These are phyloP conservation scores for Clathrus columnatus DNA, from an alignment of 768 basidiomycete species.

Conservation along the genomic window DNA sequence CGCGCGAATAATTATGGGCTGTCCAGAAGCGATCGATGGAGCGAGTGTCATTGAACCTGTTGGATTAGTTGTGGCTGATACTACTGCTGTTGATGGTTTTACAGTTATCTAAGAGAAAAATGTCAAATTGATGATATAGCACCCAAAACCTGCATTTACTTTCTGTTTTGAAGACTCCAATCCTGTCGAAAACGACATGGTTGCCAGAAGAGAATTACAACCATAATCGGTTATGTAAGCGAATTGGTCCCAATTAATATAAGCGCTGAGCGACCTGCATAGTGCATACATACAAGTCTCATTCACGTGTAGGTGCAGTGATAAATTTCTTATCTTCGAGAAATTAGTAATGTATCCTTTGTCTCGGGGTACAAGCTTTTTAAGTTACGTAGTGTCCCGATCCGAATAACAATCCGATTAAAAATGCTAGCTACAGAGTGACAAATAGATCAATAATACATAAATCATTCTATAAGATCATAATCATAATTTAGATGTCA, in stretches of 20 bases:
- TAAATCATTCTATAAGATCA: too few relatives aligned
- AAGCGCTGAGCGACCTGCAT: too few relatives aligned
- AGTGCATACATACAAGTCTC: too few relatives aligned
- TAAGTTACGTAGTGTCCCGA: too few relatives aligned
- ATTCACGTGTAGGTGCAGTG: too few relatives aligned
- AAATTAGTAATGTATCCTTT: too few relatives aligned
- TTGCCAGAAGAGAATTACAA: neutral
- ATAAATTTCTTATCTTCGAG: too few relatives aligned
- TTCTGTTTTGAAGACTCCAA: constrained; percentile 9
- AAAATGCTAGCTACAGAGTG: too few relatives aligned
- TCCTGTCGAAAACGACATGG: neutral
- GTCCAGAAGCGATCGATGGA: neutral
- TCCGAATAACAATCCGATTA: too few relatives aligned
- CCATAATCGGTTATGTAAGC: neutral
- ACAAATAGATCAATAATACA: too few relatives aligned
- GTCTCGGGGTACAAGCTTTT: too few relatives aligned
- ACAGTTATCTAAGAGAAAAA: neutral
- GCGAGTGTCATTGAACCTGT: neutral
- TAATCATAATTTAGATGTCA: neutral
- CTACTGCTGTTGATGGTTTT: neutral
- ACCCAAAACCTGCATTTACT: neutral
- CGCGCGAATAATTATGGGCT: neutral
- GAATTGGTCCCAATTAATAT: too few relatives aligned
- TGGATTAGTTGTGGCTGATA: neutral
- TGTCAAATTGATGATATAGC: neutral